Percentiles rank a stretch among this genome's conserved stretches.
Evolutionary conservation across 1,284 basidiomycete genomes (phyloP).

Genomic region (Erythrobasidium hasegawianum): DNA sequence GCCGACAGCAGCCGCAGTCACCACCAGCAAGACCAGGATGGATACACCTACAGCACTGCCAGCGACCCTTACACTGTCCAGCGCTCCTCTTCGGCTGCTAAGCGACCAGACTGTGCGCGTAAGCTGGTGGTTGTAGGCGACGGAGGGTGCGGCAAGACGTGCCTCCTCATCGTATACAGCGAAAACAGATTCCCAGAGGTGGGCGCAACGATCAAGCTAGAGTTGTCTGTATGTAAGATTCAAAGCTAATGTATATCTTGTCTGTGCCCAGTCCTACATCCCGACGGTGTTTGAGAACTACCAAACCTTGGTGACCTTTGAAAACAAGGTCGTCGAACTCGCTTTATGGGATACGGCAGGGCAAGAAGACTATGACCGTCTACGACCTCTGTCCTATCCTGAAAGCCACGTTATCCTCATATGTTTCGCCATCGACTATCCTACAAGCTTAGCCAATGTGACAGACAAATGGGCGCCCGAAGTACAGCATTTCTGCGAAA

Average conservation of each 20-base stretch:
- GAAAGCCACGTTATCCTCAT: conserved; percentile 91
- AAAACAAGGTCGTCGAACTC: conserved; percentile 81
- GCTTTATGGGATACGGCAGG: conserved; percentile 95
- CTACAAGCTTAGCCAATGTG: conserved; percentile 88
- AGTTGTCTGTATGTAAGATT: neutral
- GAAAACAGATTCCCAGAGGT: conserved; percentile 94
- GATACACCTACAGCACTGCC: neutral
- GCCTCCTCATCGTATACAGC: conserved; percentile 77
- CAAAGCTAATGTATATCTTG: conserved; percentile 7
- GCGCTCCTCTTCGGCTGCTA: neutral
- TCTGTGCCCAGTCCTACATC: conserved; percentile 68
- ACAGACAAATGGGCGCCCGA: conserved; percentile 97
- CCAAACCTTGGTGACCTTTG: conserved; percentile 29
- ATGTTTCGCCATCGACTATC: conserved; percentile 88
- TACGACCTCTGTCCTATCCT: conserved; percentile 66
- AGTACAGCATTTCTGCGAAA: conserved; percentile 85
- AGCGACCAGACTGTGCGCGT: conserved; percentile 41
- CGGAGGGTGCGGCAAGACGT: conserved; percentile 63
- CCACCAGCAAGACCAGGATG: neutral
- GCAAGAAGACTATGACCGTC: conserved; percentile 66
- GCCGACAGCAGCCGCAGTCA: neutral
- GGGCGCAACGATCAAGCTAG: conserved; percentile 38
- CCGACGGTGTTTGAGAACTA: conserved; percentile 82
- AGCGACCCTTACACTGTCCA: too few relatives aligned
- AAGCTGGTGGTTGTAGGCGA: conserved; percentile 77